Base-by-base conservation (phyloP, 1,139 yeast genomes). In the Scheffersomyces cryptocercus region DNA sequence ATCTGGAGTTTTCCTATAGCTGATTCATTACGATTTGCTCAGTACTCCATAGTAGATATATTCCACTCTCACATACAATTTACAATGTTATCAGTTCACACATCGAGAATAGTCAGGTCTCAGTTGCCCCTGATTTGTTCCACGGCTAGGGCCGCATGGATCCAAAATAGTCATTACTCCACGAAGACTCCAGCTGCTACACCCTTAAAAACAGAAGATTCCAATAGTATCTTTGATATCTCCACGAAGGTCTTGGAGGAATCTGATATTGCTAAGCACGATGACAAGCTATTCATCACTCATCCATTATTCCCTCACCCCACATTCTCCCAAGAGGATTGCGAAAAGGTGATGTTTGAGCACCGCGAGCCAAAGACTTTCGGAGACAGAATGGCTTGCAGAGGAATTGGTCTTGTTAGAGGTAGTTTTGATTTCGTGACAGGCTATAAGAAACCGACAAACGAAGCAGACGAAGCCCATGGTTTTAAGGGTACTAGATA, bases 241-340 rank as follows among this genome's bases (percentile, higher is more conserved):
- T 50, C 62, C n/a, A 70, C 76, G 34, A 59, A 55, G 45, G 54
- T 70, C 9, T 49, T 61, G 14, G 47, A 51, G 16, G 58, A 64
- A 16, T 41, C 54, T 3, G 69, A 61, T 28, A 55, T 59, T 16
- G 52, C 47, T n/a, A 65, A 61, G 42, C 62, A 58, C 36, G 58
- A 62, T 42, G 70, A 67, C 46, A 53, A 50, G 30, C 36, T 55
- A 29, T 68, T 62, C 46, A 61, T 70, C 33, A 70, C 78, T 9
- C 75, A 71, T 46, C 76, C 84, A 1, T 60, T 76, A 13, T 84
- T 82, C 65, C 72, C 77, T 1, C 90, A 85, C 60, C 86, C 85
- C 3, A 55, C 61, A 14, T 81, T 72, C 60, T 55, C 74, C 1
- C 55, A 54, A 32, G 70, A 64, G 4, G 80, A 81, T 34, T 77